Evolutionary conservation across 805 yeast species (phyloP).

Genomic region (Kodamaea leandrae): DNA sequence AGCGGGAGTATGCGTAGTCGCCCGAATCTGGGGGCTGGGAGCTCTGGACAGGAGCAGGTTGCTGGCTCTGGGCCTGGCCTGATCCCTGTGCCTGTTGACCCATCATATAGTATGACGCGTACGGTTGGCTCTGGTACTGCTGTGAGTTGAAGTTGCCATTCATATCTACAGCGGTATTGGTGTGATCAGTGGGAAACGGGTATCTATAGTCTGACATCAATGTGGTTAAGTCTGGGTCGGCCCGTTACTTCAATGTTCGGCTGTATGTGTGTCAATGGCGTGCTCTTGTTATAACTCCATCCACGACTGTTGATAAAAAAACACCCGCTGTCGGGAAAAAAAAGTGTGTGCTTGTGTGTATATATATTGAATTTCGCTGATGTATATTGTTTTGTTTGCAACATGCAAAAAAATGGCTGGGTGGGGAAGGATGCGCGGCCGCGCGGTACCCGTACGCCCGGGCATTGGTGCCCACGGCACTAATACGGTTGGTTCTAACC

Average conservation of each 20-base stretch:
- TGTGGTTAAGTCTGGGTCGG: neutral
- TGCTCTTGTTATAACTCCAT: conserved; percentile 1
- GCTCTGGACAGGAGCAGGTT: conserved; percentile 1
- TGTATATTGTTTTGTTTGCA: conserved; percentile 5
- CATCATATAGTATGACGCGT: conserved; percentile 12
- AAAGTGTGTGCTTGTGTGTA: conserved; percentile 4
- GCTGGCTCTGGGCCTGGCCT: conserved; percentile 1
- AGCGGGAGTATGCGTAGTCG: conserved; percentile 20
- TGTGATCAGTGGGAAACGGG: neutral
- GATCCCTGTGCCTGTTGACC: conserved; percentile 3
- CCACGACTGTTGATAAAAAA: conserved; percentile 5
- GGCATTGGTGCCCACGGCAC: no score
- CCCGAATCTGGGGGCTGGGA: conserved; percentile 5
- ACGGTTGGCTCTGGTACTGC: conserved; percentile 13
- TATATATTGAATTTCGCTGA: conserved; percentile 5
- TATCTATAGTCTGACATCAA: conserved; percentile 4
- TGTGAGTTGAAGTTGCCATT: conserved; percentile 13
- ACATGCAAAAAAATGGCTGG: conserved; percentile 1
- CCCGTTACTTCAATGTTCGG: neutral
- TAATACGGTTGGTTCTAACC: no score
- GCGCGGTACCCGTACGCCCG: no score
- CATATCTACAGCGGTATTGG: conserved; percentile 8
- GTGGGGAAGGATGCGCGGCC: no score
- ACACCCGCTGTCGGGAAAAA: conserved; percentile 4
- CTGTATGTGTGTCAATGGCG: conserved; percentile 1